These are phyloP conservation scores for Boletus coccyginus DNA, from an alignment of 768 basidiomycete species.

Conservation along the genomic window DNA sequence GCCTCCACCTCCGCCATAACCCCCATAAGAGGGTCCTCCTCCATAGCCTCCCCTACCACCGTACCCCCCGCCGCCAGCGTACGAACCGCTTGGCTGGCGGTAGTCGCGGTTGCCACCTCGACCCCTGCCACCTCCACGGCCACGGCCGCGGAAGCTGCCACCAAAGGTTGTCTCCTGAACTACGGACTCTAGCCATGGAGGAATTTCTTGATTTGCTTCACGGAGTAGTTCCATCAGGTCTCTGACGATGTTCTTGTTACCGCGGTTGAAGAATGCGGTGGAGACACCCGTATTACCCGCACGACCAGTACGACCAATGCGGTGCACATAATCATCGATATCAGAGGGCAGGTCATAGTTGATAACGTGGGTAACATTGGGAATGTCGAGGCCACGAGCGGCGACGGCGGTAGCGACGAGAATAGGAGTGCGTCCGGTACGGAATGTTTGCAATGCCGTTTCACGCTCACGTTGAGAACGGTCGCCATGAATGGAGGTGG, in stretches of 20 bases:
- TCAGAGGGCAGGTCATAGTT: slow-evolving; percentile 98
- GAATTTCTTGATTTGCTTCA: slow-evolving; percentile 96
- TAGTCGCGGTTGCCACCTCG: slow-evolving; percentile 39
- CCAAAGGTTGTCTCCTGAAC: slow-evolving; percentile 79
- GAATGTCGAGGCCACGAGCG: slow-evolving; percentile 98
- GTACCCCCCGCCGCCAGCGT: slow-evolving; percentile 34
- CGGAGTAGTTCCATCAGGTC: slow-evolving; percentile 91
- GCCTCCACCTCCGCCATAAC: slow-evolving; percentile 21
- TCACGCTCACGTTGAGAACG: slow-evolving; percentile 98
- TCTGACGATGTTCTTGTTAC: slow-evolving; percentile 88
- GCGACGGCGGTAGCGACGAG: slow-evolving; percentile 98
- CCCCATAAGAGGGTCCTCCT: slow-evolving; percentile 28
- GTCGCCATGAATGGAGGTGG: slow-evolving; percentile 98
- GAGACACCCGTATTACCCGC: slow-evolving; percentile 96
- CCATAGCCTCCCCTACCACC: slow-evolving; percentile 43
- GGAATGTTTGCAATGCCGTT: slow-evolving; percentile 92
- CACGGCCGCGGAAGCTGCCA: slow-evolving; percentile 52
- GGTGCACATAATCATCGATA: slow-evolving; percentile 99
- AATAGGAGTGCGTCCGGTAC: slow-evolving; percentile 90
- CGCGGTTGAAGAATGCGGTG: slow-evolving; percentile 95
- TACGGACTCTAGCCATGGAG: slow-evolving; percentile 85
- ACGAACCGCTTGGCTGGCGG: slow-evolving; percentile 27
- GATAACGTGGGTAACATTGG: slow-evolving; percentile 98
- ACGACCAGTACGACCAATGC: slow-evolving; percentile 97
- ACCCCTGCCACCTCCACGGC: slow-evolving; percentile 41